Evolutionary conservation across 345 rosid genomes (phyloP).

Genomic region (Melastoma malabathricum): DNA sequence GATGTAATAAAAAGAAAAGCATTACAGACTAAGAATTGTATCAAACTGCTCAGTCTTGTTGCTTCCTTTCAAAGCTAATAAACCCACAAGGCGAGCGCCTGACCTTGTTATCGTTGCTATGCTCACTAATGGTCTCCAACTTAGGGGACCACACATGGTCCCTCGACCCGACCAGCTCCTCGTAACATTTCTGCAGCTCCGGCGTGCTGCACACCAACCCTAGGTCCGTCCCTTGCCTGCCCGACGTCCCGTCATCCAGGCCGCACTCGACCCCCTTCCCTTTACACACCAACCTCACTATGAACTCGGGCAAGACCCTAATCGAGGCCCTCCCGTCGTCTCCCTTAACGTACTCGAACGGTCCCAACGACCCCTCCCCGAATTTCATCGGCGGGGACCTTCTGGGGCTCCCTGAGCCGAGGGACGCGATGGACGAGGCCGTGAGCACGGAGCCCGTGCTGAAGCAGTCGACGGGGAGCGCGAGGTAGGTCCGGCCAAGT

Average conservation of each 20-base stretch:
- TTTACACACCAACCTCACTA: slow-evolving; percentile 23
- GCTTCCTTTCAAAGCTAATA: slow-evolving; percentile 24
- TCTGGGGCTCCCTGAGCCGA: slow-evolving; percentile 27
- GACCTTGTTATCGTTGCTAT: slow-evolving; percentile 6
- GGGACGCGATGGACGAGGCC: slow-evolving; percentile 44
- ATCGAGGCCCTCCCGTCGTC: slow-evolving; percentile 38
- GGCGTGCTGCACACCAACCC: slow-evolving; percentile 31
- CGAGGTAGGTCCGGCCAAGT: slow-evolving; percentile 64
- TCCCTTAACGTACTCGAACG: slow-evolving; percentile 39
- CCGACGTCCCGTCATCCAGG: not conserved
- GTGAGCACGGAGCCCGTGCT: slow-evolving; percentile 27
- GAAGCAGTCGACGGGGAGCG: slow-evolving; percentile 64
- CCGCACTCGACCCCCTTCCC: slow-evolving; percentile 2
- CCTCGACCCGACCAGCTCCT: slow-evolving; percentile 24
- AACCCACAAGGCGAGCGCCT: slow-evolving; percentile 33
- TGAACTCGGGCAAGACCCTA: slow-evolving; percentile 45
- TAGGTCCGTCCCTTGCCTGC: slow-evolving; percentile 2
- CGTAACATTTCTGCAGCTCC: slow-evolving; percentile 33
- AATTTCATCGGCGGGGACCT: slow-evolving; percentile 22
- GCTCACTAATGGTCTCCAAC: slow-evolving; percentile 33
- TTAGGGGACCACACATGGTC: slow-evolving; percentile 37
- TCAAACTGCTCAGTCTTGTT: slow-evolving; percentile 9
- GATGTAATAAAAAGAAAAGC: no score
- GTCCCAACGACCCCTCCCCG: slow-evolving; percentile 17
- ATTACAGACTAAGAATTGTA: not conserved